Evolutionary conservation across 805 yeast genomes (phyloP), one percentile per base, ranked within the genome.

Genomic region (Cyberlindnera subsufficiens): DNA sequence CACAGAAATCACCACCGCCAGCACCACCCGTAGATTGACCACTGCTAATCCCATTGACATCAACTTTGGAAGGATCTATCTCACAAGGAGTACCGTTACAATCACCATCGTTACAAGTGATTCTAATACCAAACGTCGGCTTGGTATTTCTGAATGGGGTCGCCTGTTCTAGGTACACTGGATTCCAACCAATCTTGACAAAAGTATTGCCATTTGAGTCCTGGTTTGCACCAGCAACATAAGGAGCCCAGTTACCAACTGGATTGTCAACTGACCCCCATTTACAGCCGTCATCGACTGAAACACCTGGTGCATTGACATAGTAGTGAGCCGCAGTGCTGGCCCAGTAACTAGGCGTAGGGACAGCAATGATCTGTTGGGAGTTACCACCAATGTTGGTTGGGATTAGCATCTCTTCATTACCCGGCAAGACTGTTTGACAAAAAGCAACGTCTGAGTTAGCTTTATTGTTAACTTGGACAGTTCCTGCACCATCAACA

Each of bases 341-440:
- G 13, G 93, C 93, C 85, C 86, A 87, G 69, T 88, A 88, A 43
- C 78, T 79, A 3, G 89, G 67, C 18, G 85, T 88, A 15, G 96
- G 96, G 40, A 88, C 96, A 18, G 96, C 95, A 44, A 88, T 66
- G 3, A 73, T 68, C 42, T 68, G 63, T n/a, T 69, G 47, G 8
- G 66, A 55, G 9, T 77, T 74, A 13, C 71, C 64, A n/a, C 66
- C 72, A 44, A 82, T 78, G 42, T 72, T 60, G 18, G 95, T 87
- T 46, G 96, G 96, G 51, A 89, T 87, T 60, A 87, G 71, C 96
- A 88, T 88, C 53, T 88, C 95, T 68, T 88, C 96, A 63, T 87
- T 86, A 52, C 96, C 96, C 19, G 96, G 96, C 44, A 89, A 71
- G 6, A 89, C 96, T 8, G 96, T 88, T 67, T 89, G 96, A 63